Percentiles rank a stretch among this genome's conserved stretches.
Evolutionary conservation across 2,329 filamentous ascomycete species (phyloP).

Genomic region (Blastomyces emzantsi): DNA sequence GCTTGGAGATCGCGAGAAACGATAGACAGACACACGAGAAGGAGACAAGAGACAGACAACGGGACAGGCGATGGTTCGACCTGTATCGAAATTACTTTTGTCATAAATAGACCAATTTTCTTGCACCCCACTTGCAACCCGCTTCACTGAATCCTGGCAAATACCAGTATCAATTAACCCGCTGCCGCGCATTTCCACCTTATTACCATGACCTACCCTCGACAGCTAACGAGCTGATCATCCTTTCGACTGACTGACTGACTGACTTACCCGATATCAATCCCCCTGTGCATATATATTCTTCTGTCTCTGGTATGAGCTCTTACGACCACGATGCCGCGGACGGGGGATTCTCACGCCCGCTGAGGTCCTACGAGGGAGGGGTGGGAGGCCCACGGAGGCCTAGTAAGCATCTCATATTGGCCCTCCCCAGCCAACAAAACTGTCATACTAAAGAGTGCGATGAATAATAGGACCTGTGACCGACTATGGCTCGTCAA

Average conservation of each 20-base stretch:
- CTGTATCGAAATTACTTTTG: too few species aligned
- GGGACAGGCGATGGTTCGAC: too few species aligned
- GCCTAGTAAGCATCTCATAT: constrained; percentile 21
- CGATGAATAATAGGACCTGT: constrained; percentile 57
- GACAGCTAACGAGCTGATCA: background rate
- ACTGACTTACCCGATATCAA: background rate
- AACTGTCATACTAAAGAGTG: background rate
- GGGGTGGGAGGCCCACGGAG: constrained; percentile 28
- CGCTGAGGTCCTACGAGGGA: constrained; percentile 13
- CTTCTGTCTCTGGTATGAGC: constrained; percentile 23
- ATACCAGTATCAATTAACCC: background rate
- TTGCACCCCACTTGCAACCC: too few species aligned
- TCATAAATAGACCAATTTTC: too few species aligned
- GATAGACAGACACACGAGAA: too few species aligned
- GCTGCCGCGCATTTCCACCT: background rate
- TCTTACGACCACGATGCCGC: constrained; percentile 32
- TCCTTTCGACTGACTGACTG: background rate
- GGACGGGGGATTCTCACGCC: constrained; percentile 19
- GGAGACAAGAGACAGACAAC: background rate
- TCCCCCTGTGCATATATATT: background rate
- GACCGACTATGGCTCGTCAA: constrained; percentile 84
- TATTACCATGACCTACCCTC: constrained; percentile 3
- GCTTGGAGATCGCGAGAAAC: too few species aligned
- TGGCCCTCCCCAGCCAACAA: background rate
- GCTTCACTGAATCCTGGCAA: too few species aligned